Base-by-base conservation (phyloP, 169 alveolate species). In the Plasmodium gonderi region DNA sequence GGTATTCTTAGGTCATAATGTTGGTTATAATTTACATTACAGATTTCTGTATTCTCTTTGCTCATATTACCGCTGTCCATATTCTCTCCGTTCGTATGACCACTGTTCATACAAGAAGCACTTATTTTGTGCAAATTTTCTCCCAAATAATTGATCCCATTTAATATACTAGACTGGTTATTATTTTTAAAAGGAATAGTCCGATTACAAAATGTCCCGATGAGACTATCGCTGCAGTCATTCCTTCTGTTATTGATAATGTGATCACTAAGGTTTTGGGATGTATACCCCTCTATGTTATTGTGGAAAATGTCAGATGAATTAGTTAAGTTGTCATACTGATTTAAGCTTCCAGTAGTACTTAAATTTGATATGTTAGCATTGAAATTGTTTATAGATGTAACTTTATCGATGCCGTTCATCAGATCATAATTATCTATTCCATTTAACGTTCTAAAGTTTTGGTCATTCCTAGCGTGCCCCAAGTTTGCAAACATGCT, bases 91-190 rank as follows among this genome's bases (percentile, higher is more conserved):
- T 51, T 44, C 33, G 36, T 17, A 78, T 23, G 31, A 0, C 68
- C 67, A 80, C 69, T 42, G 17, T 20, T 76, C 6, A 23, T 44
- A 3, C 38, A 47, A 29, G 45, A 31, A 40, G 17, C 91, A 5
- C 65, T 60, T 29, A n/a, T 49, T 69, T 31, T 72, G 64, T 23
- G 75, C n/a, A 26, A 49, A 67, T 81, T 42, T 67, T 81, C 69
- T 14, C 47, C 36, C 1, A 42, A 45, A 26, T 17, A 77, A 26
- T 45, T 23, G 14, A 45, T 31, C 11, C 20, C 36, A 42, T 29
- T 26, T 44, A 51, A 9, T 33, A 20, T 47, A 45, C 51, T 81
- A 33, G 38, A 11, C 33, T 67, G 38, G 75, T 74, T 42, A 38
- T n/a, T 68, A n/a, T 67, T 31, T 36, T 36, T 38, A 67, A 40